Evolutionary conservation across 108 stramenopile genomes (phyloP).

Genomic region (Licmophora abbreviata): DNA sequence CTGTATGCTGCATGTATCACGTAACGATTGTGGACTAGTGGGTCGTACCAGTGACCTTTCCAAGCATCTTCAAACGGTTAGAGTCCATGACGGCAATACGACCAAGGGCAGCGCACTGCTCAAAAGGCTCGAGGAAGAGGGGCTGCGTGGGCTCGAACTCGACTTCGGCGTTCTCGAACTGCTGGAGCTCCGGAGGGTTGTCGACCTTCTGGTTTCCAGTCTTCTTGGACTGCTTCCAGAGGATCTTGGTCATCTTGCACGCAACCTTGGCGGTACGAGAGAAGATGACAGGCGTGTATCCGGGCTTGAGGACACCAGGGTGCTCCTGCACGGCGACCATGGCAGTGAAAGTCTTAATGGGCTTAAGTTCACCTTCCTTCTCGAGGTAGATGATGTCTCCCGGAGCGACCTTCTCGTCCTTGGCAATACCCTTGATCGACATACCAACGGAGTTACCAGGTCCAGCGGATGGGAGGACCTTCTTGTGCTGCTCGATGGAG

Average conservation of each 20-base stretch:
- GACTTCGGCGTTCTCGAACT: constrained; percentile 76
- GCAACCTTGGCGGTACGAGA: constrained; percentile 86
- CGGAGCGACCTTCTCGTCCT: constrained; percentile 46
- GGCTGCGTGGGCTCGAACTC: constrained; percentile 72
- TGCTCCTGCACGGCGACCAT: constrained; percentile 77
- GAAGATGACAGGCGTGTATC: constrained; percentile 72
- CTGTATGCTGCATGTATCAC: no score
- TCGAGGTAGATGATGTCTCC: constrained; percentile 60
- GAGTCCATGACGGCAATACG: constrained; percentile 85
- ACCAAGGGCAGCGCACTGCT: constrained; percentile 67
- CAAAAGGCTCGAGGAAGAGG: constrained; percentile 75
- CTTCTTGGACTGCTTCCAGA: constrained; percentile 84
- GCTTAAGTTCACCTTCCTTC: constrained; percentile 51
- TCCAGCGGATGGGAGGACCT: constrained; percentile 36
- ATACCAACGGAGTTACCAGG: constrained; percentile 65
- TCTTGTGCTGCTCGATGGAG: constrained; percentile 65
- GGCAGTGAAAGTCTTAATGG: constrained; percentile 71
- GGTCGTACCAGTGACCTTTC: constrained; percentile 60
- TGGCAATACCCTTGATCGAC: constrained; percentile 57
- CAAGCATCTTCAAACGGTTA: constrained; percentile 81
- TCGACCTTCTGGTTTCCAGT: constrained; percentile 79
- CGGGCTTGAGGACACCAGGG: constrained; percentile 78
- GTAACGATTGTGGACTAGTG: no score
- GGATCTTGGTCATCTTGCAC: constrained; percentile 84
- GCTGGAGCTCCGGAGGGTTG: constrained; percentile 68